Evolutionary conservation across 1,284 basidiomycete species (phyloP).

Genomic region (Leccinum griseonigrum): DNA sequence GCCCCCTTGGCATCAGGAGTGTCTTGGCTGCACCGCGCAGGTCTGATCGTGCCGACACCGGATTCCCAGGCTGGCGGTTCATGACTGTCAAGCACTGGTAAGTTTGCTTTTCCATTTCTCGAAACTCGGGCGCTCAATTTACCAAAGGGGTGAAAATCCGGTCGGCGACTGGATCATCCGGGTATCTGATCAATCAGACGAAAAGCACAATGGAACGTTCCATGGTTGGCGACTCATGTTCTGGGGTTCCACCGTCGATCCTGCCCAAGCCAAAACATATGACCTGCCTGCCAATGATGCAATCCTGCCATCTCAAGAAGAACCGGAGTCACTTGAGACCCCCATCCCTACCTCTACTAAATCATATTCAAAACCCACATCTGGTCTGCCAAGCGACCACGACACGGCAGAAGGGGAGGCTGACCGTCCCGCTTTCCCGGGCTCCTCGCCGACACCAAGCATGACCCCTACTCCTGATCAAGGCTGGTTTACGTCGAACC

Average conservation of each 20-base stretch:
- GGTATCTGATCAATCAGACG: slow-evolving; percentile 73
- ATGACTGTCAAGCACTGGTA: slow-evolving; percentile 99
- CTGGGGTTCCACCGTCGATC: slow-evolving; percentile 89
- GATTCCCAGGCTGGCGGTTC: slow-evolving; percentile 94
- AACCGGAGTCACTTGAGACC: slow-evolving; percentile 32
- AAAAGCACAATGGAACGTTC: slow-evolving; percentile 73
- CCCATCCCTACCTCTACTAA: slow-evolving; percentile 51
- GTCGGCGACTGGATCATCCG: slow-evolving; percentile 91
- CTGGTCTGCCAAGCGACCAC: slow-evolving; percentile 84
- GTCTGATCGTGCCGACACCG: slow-evolving; percentile 67
- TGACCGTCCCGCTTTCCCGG: slow-evolving; percentile 59
- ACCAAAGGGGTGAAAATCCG: slow-evolving; percentile 84
- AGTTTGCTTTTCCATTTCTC: slow-evolving; percentile 24
- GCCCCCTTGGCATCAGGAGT: slow-evolving; percentile 86
- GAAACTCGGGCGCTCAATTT: slow-evolving; percentile 17
- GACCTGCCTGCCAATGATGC: slow-evolving; percentile 55
- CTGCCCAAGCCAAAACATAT: slow-evolving; percentile 65
- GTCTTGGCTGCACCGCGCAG: slow-evolving; percentile 76
- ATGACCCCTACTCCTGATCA: slow-evolving; percentile 68
- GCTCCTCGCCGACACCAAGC: slow-evolving; percentile 40
- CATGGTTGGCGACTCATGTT: slow-evolving; percentile 91
- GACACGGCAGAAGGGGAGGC: slow-evolving; percentile 69
- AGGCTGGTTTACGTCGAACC: slow-evolving; percentile 84
- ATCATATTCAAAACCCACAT: slow-evolving; percentile 82
- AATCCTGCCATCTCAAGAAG: slow-evolving; percentile 52